Evolutionary conservation across 768 basidiomycete species (phyloP).

Genomic region (Tricholoma matsutake): DNA sequence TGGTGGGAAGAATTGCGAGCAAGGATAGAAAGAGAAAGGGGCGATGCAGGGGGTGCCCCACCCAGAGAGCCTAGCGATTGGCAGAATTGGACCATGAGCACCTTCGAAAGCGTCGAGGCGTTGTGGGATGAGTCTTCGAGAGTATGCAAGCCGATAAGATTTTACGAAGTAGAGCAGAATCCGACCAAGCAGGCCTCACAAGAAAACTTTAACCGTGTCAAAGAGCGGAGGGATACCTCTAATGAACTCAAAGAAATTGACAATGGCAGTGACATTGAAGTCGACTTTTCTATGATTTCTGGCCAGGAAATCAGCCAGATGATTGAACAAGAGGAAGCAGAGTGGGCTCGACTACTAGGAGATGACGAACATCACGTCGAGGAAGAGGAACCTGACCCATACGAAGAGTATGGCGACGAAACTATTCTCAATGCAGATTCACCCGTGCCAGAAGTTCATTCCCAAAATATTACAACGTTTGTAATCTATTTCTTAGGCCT

Average conservation of each 20-base stretch:
- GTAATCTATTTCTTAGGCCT: not conserved
- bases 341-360: conserved; percentile 29
- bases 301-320: conserved; percentile 45
- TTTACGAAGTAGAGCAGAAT: not conserved
- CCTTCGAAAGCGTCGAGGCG: conserved; percentile 87
- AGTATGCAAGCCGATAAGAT: conserved; percentile 50
- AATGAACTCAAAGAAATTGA: not conserved
- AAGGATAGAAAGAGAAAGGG: conserved; percentile 51
- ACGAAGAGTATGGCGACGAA: conserved; percentile 27
- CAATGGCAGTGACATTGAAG: conserved; percentile 35
- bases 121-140: conserved; percentile 70
- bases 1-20: conserved; percentile 73
- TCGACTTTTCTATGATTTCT: conserved; percentile 50
- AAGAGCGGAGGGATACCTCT: conserved; percentile 5
- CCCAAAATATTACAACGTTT: not conserved
- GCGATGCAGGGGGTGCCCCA: conserved; percentile 13
- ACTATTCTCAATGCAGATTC: not conserved
- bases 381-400: conserved; percentile 19
- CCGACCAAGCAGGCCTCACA: not conserved
- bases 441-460: not conserved
- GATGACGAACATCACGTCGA: conserved; percentile 24
- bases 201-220: not conserved
- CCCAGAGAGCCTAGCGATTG: conserved; percentile 36
- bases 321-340: conserved; percentile 31
- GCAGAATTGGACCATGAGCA: conserved; percentile 79